Base-by-base conservation (phyloP, 805 yeast genomes). In the Yamadazyma kitorensis region DNA sequence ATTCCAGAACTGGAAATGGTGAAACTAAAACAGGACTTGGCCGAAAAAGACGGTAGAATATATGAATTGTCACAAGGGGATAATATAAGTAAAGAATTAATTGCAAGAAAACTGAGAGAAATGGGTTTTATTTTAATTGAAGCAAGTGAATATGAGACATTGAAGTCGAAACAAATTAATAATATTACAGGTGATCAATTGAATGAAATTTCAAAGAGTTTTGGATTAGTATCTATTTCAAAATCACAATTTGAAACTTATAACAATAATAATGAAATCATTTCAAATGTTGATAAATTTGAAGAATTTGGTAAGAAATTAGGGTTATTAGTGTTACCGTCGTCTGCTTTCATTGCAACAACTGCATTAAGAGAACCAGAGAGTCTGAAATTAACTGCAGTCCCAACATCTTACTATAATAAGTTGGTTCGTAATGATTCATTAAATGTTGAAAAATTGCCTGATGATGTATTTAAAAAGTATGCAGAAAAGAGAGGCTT, bases 401-500 rank as follows among this genome's bases (percentile, higher is more conserved):
- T 83, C 21, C 88, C 91, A 5, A 62, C 71, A 5, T 68, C 79
- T 2, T 82, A 82, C 51, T 83, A 80, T 56, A 72, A 74, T 43
- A 76, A 75, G 50, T 57, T 83, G 41, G 52, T 74, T 18, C 68
- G 72, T 36, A 68, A 60, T 15, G 75, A 70, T 31, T 36, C 60
- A 1, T 51, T 68, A 47, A 60, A 66, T 17, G 53, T 74, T 31
- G 76, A 70, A 29, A 68, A 68, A 42, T 58, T 72, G 2, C 45
- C 66, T 0, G 72, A 72, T 36, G 77, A 68, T 2, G 63, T 58
- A 6, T 59, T 77, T 39, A 62, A 57, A 41, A 54, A 56, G 12
- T 66, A 74, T 43, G 77, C 76, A 3, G 65, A 54, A 35, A 69
- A 62, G 52, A 65, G 81, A 44, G 82, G 82, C 0, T 68, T 63